A percentile compares a stretch with the other conserved stretches of the same genome.
Conservation (phyloP, 108 stramenopile species). For the Skeletonema grethae region DNA sequence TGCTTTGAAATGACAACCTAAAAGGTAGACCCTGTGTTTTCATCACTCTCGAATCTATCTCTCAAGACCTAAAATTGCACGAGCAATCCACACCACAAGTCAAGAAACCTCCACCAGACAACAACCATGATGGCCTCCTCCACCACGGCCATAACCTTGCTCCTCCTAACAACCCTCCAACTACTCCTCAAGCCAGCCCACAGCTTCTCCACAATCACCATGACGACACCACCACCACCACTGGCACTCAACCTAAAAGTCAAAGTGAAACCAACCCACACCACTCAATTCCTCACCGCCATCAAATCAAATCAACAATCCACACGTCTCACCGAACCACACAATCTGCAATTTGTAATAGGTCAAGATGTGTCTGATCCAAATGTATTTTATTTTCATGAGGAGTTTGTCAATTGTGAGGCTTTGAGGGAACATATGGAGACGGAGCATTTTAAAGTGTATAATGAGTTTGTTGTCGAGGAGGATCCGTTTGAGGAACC, state of each 20-base stretch:
- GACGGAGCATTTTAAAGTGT: slow-evolving; percentile 40
- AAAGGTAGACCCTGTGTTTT: too few relatives aligned
- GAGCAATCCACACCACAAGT: not conserved
- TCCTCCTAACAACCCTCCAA: not conserved
- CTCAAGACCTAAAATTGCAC: too few relatives aligned
- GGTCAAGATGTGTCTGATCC: slow-evolving; percentile 33
- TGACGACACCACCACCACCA: not conserved
- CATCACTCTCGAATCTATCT: too few relatives aligned
- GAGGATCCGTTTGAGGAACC: slow-evolving; percentile 20
- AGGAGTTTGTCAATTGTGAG: slow-evolving; percentile 28
- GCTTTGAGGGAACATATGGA: slow-evolving; percentile 37
- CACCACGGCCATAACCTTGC: too few relatives aligned
- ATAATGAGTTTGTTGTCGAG: slow-evolving; percentile 21
- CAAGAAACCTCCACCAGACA: too few relatives aligned
- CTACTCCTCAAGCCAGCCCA: not conserved
- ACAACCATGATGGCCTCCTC: not conserved
- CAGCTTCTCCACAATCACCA: slow-evolving; percentile 1
- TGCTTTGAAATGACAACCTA: too few relatives aligned
- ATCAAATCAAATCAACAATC: slow-evolving; percentile 44
- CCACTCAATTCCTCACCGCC: slow-evolving; percentile 32
- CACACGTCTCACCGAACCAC: slow-evolving; percentile 38
- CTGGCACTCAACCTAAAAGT: slow-evolving; percentile 37
- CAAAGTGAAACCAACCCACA: slow-evolving; percentile 28
- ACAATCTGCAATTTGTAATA: slow-evolving; percentile 45
- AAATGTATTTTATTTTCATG: slow-evolving; percentile 55